Evolutionary conservation across 2,329 filamentous ascomycete species (phyloP).

Genomic region (Verticillium dahliae): DNA sequence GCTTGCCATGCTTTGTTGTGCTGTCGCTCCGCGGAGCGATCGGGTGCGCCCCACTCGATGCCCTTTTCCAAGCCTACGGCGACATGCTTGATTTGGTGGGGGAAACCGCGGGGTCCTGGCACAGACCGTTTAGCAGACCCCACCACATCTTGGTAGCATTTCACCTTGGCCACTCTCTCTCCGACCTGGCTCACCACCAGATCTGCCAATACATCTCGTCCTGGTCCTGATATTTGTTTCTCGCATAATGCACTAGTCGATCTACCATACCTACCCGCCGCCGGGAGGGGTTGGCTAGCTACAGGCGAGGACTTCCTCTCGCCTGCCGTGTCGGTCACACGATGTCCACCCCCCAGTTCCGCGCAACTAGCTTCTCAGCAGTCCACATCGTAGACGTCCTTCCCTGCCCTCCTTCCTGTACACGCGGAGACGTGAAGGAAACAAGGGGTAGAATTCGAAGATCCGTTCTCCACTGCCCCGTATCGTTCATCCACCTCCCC

Average conservation of each 20-base stretch:
- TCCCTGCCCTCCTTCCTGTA: too few relatives aligned
- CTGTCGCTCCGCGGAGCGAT: neutral
- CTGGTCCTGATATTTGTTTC: too few relatives aligned
- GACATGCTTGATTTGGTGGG: neutral
- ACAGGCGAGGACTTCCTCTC: too few relatives aligned
- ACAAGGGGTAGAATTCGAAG: neutral
- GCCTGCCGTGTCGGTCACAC: too few relatives aligned
- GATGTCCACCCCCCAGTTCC: too few relatives aligned
- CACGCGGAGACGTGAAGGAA: too few relatives aligned
- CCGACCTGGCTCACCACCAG: neutral
- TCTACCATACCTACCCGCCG: too few relatives aligned
- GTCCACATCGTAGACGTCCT: too few relatives aligned
- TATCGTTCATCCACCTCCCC: neutral
- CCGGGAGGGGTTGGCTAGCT: too few relatives aligned
- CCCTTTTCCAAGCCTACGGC: neutral
- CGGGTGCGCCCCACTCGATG: neutral
- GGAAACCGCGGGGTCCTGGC: neutral
- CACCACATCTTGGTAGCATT: neutral
- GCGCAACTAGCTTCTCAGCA: too few relatives aligned
- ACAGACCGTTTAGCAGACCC: neutral
- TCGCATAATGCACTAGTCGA: too few relatives aligned
- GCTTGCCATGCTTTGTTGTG: neutral
- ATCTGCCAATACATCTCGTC: too few relatives aligned
- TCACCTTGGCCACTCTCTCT: neutral
- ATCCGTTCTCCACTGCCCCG: neutral